Evolutionary conservation across 176 grass and related monocot genomes (phyloP), one percentile per base, ranked within the genome.

Genomic region (Aechmea fasciata): DNA sequence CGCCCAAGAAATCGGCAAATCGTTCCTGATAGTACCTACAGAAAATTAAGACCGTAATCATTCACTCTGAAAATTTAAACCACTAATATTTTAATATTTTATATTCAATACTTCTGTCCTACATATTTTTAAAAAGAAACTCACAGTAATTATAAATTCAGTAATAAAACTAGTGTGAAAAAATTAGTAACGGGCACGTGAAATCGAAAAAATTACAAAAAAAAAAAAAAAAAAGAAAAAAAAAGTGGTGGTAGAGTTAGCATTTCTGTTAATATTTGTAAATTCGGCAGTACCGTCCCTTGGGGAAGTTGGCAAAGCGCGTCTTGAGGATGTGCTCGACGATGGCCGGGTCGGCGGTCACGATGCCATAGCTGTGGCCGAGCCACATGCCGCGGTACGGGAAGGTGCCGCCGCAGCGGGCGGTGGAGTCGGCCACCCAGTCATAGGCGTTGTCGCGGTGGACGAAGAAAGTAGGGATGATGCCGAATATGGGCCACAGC

Each of bases 291-390:
- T 97, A 97, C 2, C 73, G 72, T 0, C 89, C 94, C 26, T 97
- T 97, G 57, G 86, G 94, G 72, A 87, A 97, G 84, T 97, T 97
- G 2, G 54, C 68, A 77, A 97, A 97, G 67, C 83, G 83, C 41
- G 48, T 70, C 68, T 71, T 76, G 14, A 97, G 89, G 33, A 97
- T 68, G 77, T 97, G 79, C 83, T 97, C 89, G 26, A 97, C 78
- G 78, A 87, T 87, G 53, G 77, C 86, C 9, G 89, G 94, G 47
- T 79, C 65, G 62, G 78, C 63, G 50, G 89, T 92, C 47, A 85
- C 7, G 11, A 92, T 74, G 1, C 94, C 94, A 10, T 83, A 71
- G 48, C 69, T 82, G 63, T 85, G 76, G 0, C 82, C 74, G 62
- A 83, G 83, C 89, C 89, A 92, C 57, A 81, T 77, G 26, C 89